Evolutionary conservation across 2,329 filamentous ascomycete genomes (phyloP).

Genomic region (Aspergillus sclerotialis): DNA sequence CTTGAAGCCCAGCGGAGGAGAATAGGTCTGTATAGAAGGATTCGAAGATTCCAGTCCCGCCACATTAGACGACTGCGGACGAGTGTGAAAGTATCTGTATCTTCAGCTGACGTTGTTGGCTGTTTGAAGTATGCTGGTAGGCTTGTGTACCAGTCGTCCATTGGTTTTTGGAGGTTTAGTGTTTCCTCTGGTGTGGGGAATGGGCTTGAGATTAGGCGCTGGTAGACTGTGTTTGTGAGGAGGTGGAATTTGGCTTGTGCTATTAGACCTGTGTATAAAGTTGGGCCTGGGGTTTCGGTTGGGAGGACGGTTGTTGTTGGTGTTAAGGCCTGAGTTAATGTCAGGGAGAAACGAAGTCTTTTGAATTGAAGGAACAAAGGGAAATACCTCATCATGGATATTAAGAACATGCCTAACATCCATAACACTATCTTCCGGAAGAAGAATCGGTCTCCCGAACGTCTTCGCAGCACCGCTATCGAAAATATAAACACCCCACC

Average conservation of each 20-base stretch:
- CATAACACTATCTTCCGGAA: conserved; percentile 38
- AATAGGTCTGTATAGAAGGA: conserved; percentile 38
- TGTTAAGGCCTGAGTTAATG: conserved; percentile 23
- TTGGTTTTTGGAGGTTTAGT: conserved; percentile 32
- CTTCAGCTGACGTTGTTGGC: conserved; percentile 23
- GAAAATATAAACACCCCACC: conserved; percentile 41
- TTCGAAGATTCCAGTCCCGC: conserved; percentile 38
- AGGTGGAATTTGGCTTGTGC: conserved; percentile 38
- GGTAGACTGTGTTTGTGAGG: conserved; percentile 38
- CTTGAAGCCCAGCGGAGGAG: conserved; percentile 34
- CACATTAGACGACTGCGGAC: conserved; percentile 35
- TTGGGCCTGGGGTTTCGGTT: conserved; percentile 30
- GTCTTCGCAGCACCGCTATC: conserved; percentile 46
- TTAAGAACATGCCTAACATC: conserved; percentile 40
- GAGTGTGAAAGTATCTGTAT: conserved; percentile 30
- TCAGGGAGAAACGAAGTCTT: too few species aligned
- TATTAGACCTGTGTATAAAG: conserved; percentile 37
- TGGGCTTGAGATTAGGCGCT: conserved; percentile 38
- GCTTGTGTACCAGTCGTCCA: conserved; percentile 36
- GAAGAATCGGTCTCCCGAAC: conserved; percentile 42
- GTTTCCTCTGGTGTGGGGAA: conserved; percentile 36
- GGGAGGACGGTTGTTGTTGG: conserved; percentile 30
- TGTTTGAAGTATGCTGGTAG: conserved; percentile 37
- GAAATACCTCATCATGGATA: conserved; percentile 33
- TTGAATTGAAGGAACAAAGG: background rate